These are phyloP conservation scores for Chaetomium globosum DNA, from an alignment of 2,329 filamentous ascomycete genomes.

Conservation along the genomic window DNA sequence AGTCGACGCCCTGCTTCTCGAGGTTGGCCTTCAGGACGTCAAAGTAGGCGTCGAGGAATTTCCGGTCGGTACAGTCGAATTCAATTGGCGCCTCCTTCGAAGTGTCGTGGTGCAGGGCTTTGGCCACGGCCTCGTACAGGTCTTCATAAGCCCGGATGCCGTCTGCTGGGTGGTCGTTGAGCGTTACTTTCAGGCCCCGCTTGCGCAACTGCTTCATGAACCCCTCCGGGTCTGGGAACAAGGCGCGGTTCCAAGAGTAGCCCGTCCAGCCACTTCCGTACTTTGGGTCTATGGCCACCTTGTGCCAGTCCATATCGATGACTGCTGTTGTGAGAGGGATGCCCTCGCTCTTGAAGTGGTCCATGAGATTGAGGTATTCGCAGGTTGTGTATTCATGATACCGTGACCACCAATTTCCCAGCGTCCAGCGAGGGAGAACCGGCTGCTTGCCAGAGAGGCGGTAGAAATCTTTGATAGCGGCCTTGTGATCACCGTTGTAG, in stretches of 20 bases:
- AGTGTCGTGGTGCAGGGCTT: constrained; percentile 55
- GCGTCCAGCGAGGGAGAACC: constrained; percentile 44
- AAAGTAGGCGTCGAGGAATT: constrained; percentile 62
- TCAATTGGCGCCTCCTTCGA: constrained; percentile 52
- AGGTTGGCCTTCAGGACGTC: constrained; percentile 58
- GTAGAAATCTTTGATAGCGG: constrained; percentile 38
- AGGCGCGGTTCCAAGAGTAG: constrained; percentile 62
- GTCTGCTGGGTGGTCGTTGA: constrained; percentile 65
- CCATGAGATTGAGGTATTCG: constrained; percentile 61
- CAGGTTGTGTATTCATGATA: constrained; percentile 61
- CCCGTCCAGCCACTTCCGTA: constrained; percentile 59
- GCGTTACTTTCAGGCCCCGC: constrained; percentile 55
- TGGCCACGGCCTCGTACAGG: constrained; percentile 57
- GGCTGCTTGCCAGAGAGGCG: constrained; percentile 46
- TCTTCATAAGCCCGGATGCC: constrained; percentile 61
- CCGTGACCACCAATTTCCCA: constrained; percentile 69
- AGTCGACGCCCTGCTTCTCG: constrained; percentile 60
- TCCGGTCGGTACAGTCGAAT: constrained; percentile 58
- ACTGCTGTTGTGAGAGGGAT: constrained; percentile 63
- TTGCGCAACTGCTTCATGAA: constrained; percentile 57
- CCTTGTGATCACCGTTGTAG: constrained; percentile 37
- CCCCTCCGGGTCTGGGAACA: constrained; percentile 58
- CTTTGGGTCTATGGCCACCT: constrained; percentile 50
- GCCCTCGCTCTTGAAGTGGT: constrained; percentile 53
- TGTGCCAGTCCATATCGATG: constrained; percentile 69